Evolutionary conservation across 2,329 filamentous ascomycete genomes (phyloP), one percentile per base, ranked within the genome.

Genomic region (Hymenoscyphus fraxineus): DNA sequence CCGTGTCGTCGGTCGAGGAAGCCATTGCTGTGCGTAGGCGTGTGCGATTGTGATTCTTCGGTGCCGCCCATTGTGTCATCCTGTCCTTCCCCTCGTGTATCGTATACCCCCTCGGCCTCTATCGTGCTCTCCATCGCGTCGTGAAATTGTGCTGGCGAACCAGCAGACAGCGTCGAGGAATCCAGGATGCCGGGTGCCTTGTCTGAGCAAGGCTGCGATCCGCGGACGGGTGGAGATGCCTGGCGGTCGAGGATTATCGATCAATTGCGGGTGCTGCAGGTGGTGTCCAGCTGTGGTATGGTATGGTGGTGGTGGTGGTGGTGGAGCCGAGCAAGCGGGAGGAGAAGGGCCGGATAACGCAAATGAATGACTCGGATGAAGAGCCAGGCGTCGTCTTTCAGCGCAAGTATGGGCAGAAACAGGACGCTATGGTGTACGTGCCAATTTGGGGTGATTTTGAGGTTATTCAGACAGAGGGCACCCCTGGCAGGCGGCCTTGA

Each of bases 131-230:
- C 80, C 71, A 83, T 75, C 65, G 79, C 78, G 80, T 82, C 80
- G 80, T 81, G 80, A 73, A 80, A 82, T 73, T 82, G 81, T 78
- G 77, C 81, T 74, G 78, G 76, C 66, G 81, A 82, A 77, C 81
- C 81, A 72, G 77, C 77, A 58, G 79, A 78, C 40, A 82, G 72
- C 19, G 77, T 80, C 66, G 81, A 81, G 67, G 80, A 80, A 82
- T 86, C 83, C 83, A 85, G 80, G 67, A 75, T 81, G 78, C 65
- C 68, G 67, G 68, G 62, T 64, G 66, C 44, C 57, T 65, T 64
- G 60, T 41, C 5, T 32, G 35, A 60, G 63, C 65, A 62, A 65
- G 65, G 61, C 58, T 68, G 44, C 62, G 44, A 51, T 58, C 61
- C 58, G 22, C 35, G 62, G 31, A 44, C n/a, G 35, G 59, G 32